Conservation (phyloP, 768 basidiomycete genomes). For the Rubroboletus pulcherrimus region DNA sequence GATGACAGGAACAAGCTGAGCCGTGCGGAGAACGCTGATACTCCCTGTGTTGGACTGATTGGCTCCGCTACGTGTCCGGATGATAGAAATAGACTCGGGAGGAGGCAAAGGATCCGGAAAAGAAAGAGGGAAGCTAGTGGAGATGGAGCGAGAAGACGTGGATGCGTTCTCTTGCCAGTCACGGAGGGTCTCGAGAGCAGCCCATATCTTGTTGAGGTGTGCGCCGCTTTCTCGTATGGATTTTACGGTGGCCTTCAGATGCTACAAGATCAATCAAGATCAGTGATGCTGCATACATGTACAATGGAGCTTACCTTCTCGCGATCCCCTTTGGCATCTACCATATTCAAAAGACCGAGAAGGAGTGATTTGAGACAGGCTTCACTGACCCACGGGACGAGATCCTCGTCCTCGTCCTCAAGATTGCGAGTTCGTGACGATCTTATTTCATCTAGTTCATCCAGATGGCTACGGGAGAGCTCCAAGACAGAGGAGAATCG, state of each 20-base stretch:
- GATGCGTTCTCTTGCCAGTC: conserved; percentile 26
- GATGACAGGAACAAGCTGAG: conserved; percentile 68
- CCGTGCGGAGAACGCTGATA: conserved; percentile 40
- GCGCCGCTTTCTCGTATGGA: conserved; percentile 50
- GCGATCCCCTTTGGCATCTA: conserved; percentile 43
- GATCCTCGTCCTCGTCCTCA: conserved; percentile 36
- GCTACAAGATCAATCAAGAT: conserved; percentile 7
- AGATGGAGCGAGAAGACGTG: conserved; percentile 10
- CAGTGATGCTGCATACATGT: background rate
- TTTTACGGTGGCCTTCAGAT: conserved; percentile 39
- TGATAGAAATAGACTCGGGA: conserved; percentile 37
- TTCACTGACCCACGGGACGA: conserved; percentile 61
- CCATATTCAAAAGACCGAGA: conserved; percentile 54
- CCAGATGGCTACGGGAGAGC: conserved; percentile 47
- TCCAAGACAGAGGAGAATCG: conserved; percentile 57
- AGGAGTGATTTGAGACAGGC: conserved; percentile 59
- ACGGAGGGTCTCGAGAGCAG: conserved; percentile 47
- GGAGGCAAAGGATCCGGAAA: conserved; percentile 63
- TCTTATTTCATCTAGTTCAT: conserved; percentile 60
- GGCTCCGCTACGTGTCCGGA: conserved; percentile 46
- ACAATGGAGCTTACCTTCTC: conserved; percentile 23
- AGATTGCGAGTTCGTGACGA: conserved; percentile 30
- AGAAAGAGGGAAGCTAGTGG: conserved; percentile 22
- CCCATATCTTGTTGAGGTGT: conserved; percentile 64
- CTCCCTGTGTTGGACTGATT: conserved; percentile 25